These are phyloP conservation scores for Lophiotrema nucula DNA, from an alignment of 495 filamentous ascomycete genomes.

Conservation along the genomic window DNA sequence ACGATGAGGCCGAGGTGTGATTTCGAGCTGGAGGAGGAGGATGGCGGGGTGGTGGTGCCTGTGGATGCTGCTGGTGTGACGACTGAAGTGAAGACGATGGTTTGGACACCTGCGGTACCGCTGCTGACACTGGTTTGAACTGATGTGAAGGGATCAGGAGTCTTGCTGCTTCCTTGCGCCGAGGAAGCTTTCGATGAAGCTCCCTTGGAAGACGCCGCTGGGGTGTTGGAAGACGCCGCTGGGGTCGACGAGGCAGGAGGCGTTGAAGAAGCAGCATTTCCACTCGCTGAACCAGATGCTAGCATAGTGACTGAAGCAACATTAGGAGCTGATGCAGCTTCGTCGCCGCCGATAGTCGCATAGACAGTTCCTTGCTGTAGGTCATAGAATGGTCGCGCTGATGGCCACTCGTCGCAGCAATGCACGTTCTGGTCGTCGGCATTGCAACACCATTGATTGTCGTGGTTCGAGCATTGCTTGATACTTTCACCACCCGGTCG, in stretches of 20 bases:
- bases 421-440: constrained; percentile 22
- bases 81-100: constrained; percentile 8
- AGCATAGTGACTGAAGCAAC: constrained; percentile 17
- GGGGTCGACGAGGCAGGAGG: neutral
- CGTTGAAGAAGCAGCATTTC: neutral
- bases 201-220: neutral
- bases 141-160: neutral
- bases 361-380: constrained; percentile 22
- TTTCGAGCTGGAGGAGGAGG: constrained; percentile 1
- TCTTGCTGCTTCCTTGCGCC: neutral
- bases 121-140: constrained; percentile 9
- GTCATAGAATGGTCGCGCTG: constrained; percentile 22
- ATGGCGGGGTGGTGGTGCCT: neutral
- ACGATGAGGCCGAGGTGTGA: constrained; percentile 20
- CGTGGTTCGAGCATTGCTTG: constrained; percentile 24
- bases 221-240: neutral
- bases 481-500: constrained; percentile 24
- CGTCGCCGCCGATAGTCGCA: constrained; percentile 21
- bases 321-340: constrained; percentile 11
- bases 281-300: neutral
- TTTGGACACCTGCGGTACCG: constrained; percentile 7
- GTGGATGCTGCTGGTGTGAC: neutral
- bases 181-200: neutral
- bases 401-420: constrained; percentile 21
- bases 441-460: constrained; percentile 35